phyloP scores from a whole-genome alignment of 106 monocot species.

The Acorus calamus region DNA sequence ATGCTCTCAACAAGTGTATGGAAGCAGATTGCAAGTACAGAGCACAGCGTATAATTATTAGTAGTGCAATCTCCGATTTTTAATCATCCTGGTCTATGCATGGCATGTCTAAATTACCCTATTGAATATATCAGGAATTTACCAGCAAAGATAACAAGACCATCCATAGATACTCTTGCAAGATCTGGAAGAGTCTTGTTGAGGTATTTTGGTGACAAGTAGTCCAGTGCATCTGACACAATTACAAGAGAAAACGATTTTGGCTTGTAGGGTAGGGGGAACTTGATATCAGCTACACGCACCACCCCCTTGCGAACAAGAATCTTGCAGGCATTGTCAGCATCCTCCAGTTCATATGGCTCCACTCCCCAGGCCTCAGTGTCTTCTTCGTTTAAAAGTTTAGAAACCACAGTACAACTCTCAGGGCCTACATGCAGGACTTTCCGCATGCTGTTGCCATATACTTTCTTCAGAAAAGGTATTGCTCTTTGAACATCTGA shows the following conservation, averaged over 20 bases:
- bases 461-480: constrained; percentile 71
- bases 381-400: constrained; percentile 68
- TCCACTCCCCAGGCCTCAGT: constrained; percentile 85
- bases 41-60: too few relatives aligned
- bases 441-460: constrained; percentile 63
- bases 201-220: constrained; percentile 20
- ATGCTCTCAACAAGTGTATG: too few relatives aligned
- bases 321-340: constrained; percentile 73
- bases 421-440: constrained; percentile 90
- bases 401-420: constrained; percentile 69
- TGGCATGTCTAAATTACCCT: not conserved
- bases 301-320: constrained; percentile 91
- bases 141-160: constrained; percentile 24
- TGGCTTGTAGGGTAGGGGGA: constrained; percentile 24
- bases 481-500: constrained; percentile 61
- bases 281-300: constrained; percentile 70
- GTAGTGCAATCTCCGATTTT: too few relatives aligned
- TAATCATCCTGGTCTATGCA: too few relatives aligned
- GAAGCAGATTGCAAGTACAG: too few relatives aligned
- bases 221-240: constrained; percentile 27
- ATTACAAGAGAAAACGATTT: constrained; percentile 26
- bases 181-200: constrained; percentile 25
- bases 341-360: constrained; percentile 91
- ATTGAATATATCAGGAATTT: not conserved
- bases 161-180: constrained; percentile 18